phyloP scores from a whole-genome alignment of 768 basidiomycete genomes.

The Podaxis sp. region DNA sequence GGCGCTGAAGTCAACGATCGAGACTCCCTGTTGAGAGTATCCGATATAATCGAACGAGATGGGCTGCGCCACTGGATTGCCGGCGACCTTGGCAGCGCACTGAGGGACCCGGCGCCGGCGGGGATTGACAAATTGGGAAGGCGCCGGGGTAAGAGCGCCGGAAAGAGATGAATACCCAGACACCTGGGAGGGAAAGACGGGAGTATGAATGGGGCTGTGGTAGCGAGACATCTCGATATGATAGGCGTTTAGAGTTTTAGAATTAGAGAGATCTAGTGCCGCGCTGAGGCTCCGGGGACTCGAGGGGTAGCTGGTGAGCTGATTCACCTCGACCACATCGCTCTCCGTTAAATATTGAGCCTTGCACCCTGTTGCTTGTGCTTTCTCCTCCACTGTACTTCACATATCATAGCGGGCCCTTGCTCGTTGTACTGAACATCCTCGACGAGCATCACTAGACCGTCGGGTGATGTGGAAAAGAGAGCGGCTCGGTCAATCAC shows the following conservation, averaged over 20 bases:
- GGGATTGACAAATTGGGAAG: conserved; percentile 28
- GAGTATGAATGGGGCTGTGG: conserved; percentile 44
- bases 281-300: not conserved
- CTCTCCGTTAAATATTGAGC: conserved; percentile 8
- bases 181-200: conserved; percentile 27
- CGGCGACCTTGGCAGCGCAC: conserved; percentile 21
- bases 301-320: not conserved
- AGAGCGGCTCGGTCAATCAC: conserved; percentile 4
- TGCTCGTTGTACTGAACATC: conserved; percentile 3
- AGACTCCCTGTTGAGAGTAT: conserved; percentile 40
- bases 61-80: conserved; percentile 24
- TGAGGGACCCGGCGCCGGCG: conserved; percentile 41
- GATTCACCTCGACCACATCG: not conserved
- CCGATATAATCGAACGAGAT: conserved; percentile 45
- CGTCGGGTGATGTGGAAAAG: conserved; percentile 10
- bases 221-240: conserved; percentile 23
- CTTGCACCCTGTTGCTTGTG: not conserved
- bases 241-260: conserved; percentile 11
- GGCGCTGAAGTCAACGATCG: conserved; percentile 44
- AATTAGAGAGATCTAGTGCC: not conserved
- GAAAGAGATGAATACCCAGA: conserved; percentile 31
- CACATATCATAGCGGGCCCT: conserved; percentile 4
- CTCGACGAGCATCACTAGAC: conserved; percentile 12
- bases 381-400: not conserved
- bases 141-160: conserved; percentile 23